Evolutionary conservation across 2,329 filamentous ascomycete genomes (phyloP).

Genomic region (Zymoseptoria crescenta): DNA sequence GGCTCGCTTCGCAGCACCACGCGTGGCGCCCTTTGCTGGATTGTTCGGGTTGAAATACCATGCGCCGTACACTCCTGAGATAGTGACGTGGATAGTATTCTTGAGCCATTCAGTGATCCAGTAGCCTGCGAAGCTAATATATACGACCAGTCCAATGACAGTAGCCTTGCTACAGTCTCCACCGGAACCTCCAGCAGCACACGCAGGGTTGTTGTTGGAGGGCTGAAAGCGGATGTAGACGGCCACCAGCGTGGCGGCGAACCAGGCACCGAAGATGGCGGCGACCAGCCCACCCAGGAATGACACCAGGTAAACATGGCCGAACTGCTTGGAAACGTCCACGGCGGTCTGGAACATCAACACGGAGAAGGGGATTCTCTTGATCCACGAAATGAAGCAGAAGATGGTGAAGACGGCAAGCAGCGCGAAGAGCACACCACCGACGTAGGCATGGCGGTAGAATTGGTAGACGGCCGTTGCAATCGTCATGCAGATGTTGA

Average conservation of each 20-base stretch:
- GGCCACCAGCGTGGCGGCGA: constrained; percentile 73
- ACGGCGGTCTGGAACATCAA: constrained; percentile 83
- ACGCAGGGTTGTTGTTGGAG: constrained; percentile 48
- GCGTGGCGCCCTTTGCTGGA: constrained; percentile 70
- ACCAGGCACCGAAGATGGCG: constrained; percentile 74
- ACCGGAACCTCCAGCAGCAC: constrained; percentile 41
- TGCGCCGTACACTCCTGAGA: constrained; percentile 80
- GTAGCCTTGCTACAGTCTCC: constrained; percentile 61
- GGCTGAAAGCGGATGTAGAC: constrained; percentile 82
- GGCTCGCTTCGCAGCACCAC: constrained; percentile 72
- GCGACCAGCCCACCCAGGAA: constrained; percentile 72
- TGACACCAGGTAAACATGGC: constrained; percentile 80
- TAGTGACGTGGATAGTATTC: constrained; percentile 81
- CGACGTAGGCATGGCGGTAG: constrained; percentile 65
- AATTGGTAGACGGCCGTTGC: constrained; percentile 84
- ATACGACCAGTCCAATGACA: constrained; percentile 77
- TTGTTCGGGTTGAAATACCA: constrained; percentile 77
- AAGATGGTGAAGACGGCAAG: constrained; percentile 74
- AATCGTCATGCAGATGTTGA: constrained; percentile 79
- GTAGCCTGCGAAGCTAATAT: constrained; percentile 84
- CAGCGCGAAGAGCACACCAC: constrained; percentile 78
- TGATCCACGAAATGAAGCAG: constrained; percentile 84
- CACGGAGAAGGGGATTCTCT: constrained; percentile 80
- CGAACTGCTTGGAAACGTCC: constrained; percentile 73
- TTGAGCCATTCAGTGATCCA: constrained; percentile 94